A percentile compares a stretch with the other conserved stretches of the same genome.
Conservation (phyloP, 495 filamentous ascomycete genomes). For the Immersiella caudata region DNA sequence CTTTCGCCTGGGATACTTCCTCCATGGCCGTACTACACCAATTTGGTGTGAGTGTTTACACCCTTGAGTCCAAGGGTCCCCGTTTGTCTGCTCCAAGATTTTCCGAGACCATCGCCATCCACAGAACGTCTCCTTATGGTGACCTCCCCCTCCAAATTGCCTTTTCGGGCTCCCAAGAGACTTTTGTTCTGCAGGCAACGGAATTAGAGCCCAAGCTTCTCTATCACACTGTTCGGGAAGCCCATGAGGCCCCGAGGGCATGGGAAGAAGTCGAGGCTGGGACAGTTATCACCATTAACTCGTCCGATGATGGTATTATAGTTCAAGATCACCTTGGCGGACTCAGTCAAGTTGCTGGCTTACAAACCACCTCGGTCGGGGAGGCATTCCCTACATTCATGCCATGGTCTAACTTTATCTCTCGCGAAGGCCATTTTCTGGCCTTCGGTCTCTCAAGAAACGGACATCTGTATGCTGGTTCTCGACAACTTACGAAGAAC, state of each 20-base stretch:
- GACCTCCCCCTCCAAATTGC: slow-evolving; percentile 32
- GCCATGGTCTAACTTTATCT: slow-evolving; percentile 55
- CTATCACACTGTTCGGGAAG: slow-evolving; percentile 5
- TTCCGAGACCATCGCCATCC: slow-evolving; percentile 31
- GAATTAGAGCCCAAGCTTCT: slow-evolving; percentile 25
- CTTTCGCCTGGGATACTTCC: slow-evolving; percentile 66
- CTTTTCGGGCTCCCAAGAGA: slow-evolving; percentile 27
- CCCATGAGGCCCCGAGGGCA: not conserved
- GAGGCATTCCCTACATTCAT: slow-evolving; percentile 47
- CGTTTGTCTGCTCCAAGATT: slow-evolving; percentile 40
- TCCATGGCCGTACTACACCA: slow-evolving; percentile 73
- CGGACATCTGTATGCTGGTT: slow-evolving; percentile 79
- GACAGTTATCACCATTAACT: slow-evolving; percentile 23
- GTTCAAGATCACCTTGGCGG: slow-evolving; percentile 44
- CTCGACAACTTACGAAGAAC: slow-evolving; percentile 70
- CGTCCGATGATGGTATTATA: slow-evolving; percentile 26
- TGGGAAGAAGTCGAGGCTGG: slow-evolving; percentile 24
- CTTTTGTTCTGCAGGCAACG: slow-evolving; percentile 31
- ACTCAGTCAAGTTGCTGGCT: slow-evolving; percentile 29
- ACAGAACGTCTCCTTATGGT: slow-evolving; percentile 17
- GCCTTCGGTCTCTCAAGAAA: slow-evolving; percentile 68
- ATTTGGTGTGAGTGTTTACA: slow-evolving; percentile 62
- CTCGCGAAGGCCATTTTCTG: slow-evolving; percentile 44
- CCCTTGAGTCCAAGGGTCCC: slow-evolving; percentile 59
- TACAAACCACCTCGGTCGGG: slow-evolving; percentile 13